Base-by-base conservation (phyloP, 148 eudicot genomes). In the Nyssa sinensis region DNA sequence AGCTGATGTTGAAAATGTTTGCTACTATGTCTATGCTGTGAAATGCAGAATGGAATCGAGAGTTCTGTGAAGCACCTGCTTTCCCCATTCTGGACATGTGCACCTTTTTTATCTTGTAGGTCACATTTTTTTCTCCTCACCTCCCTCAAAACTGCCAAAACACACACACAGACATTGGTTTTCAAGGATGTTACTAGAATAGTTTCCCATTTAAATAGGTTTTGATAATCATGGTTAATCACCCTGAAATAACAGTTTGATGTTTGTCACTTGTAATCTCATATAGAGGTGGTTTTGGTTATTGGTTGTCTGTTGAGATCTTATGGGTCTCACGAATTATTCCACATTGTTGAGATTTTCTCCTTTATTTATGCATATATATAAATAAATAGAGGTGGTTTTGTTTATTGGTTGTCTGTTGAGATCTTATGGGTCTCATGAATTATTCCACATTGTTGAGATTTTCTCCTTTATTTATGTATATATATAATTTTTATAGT, bases 1-100 rank as follows among this genome's bases (percentile, higher is more conserved):
- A 70, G 57, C 21, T 32, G 44, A 55, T 44, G 51, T 70, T 70
- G 39, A 31, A 53, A 70, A 31, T 70, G 62, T 32, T 17, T 32
- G 60, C 16, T 0, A 31, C 27, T 9, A 4, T 29, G 61, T n/a
- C 28, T 34, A 33, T 33, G 49, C 51, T 24, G 13, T 58, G 33
- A 37, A 28, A 47, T 47, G 62, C 6, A 11, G 59, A 17, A 47
- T 47, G 58, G 21, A 44, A 33, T 71, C 25, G 32, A 24, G 37
- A 7, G 2, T 11, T 34, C 29, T 11, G 14, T 70, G 16, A 2
- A 21, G 47, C 33, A 49, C 19, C 34, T 44, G 35, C 73, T 70
- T 53, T 13, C 9, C n/a, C 28, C 5, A 34, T 70, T 24, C 49
- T 70, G 64, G 23, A 28, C n/a, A 32, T 57, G 63, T 63, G 12